phyloP scores from a whole-genome alignment of 352 stramenopile genomes.

The Globisporangium nunn region DNA sequence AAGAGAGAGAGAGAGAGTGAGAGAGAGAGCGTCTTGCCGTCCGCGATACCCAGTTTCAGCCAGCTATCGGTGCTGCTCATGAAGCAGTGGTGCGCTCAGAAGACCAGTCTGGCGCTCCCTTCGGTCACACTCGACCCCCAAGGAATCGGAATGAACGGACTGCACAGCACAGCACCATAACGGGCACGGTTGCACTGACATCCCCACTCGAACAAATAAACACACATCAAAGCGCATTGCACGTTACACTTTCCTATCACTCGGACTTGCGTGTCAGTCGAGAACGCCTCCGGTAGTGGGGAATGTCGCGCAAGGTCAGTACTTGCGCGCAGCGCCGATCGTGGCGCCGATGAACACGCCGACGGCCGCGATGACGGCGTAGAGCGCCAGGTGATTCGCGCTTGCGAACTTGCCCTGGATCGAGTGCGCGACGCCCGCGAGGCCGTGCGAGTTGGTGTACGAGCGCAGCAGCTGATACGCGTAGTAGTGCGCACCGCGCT shows the following conservation, averaged over 20 bases:
- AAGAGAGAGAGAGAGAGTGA: too few species aligned
- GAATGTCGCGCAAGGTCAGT: not conserved
- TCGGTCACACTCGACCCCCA: too few species aligned
- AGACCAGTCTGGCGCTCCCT: too few species aligned
- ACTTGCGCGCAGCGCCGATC: slow-evolving; percentile 12
- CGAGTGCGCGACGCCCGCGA: slow-evolving; percentile 15
- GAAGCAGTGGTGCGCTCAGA: too few species aligned
- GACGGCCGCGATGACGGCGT: slow-evolving; percentile 31
- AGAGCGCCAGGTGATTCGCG: slow-evolving; percentile 31
- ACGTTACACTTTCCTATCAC: slow-evolving; percentile 8
- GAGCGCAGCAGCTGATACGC: slow-evolving; percentile 69
- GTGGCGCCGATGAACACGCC: slow-evolving; percentile 24
- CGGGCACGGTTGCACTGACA: too few species aligned
- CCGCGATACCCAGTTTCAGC: too few species aligned
- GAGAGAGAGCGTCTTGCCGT: too few species aligned
- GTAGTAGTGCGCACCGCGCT: slow-evolving; percentile 87
- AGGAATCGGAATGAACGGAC: too few species aligned
- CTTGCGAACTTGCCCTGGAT: slow-evolving; percentile 30
- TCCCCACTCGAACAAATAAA: not conserved
- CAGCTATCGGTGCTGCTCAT: too few species aligned
- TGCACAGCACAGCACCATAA: too few species aligned
- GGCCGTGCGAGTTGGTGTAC: slow-evolving; percentile 32
- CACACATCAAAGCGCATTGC: slow-evolving; percentile 12
- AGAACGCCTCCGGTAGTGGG: not conserved
- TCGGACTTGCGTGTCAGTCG: not conserved